Conservation (phyloP, 805 yeast species). For the Nakazawaea ambrosiae region DNA sequence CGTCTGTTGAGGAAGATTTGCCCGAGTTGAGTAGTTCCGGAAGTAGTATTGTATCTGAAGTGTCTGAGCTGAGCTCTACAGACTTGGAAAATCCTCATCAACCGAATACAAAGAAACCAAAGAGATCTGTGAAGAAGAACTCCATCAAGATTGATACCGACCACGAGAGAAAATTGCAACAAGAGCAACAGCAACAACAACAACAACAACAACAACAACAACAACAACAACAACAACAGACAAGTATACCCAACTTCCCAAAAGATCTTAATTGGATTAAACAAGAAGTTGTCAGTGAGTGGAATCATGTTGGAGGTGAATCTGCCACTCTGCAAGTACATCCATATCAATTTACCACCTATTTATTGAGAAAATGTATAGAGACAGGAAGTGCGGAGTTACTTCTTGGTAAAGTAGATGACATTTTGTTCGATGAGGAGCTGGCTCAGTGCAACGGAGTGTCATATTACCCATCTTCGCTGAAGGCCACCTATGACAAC, state of each 20-base stretch:
- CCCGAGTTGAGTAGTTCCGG: constrained; percentile 7
- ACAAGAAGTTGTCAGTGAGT: constrained; percentile 53
- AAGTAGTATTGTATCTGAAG: neutral
- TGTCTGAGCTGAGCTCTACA: constrained; percentile 4
- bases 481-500: constrained; percentile 25
- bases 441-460: constrained; percentile 69
- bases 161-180: constrained; percentile 14
- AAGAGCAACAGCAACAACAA: neutral
- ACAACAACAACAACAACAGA: constrained; percentile 9
- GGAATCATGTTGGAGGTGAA: constrained; percentile 76
- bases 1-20: constrained; percentile 1
- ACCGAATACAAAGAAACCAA: constrained; percentile 9
- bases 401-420: constrained; percentile 76
- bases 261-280: constrained; percentile 72
- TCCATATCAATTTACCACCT: constrained; percentile 90
- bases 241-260: constrained; percentile 35
- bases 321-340: constrained; percentile 95
- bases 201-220: constrained; percentile 7
- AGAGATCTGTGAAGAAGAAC: constrained; percentile 24
- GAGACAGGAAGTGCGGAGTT: constrained; percentile 80
- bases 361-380: constrained; percentile 69
- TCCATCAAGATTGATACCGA: constrained; percentile 20
- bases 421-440: constrained; percentile 53
- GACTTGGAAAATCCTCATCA: constrained; percentile 3
- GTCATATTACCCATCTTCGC: constrained; percentile 38